These are phyloP conservation scores for Glonium stellatum DNA, from an alignment of 495 filamentous ascomycete species.

Conservation along the genomic window DNA sequence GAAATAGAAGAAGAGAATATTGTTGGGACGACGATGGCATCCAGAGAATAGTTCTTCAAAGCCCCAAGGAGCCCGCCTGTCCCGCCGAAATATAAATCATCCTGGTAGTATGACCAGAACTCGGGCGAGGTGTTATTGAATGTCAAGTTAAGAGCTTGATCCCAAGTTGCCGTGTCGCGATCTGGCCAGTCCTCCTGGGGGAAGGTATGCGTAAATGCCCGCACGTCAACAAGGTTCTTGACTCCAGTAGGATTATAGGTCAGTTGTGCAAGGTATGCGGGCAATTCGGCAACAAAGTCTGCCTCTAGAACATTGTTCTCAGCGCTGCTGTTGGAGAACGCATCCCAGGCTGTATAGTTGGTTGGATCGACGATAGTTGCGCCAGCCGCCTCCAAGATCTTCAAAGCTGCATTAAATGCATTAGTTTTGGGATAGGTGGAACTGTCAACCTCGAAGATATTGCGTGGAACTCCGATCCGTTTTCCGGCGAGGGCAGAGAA, in stretches of 20 bases:
- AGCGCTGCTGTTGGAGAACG: constrained; percentile 24
- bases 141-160: constrained; percentile 35
- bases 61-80: constrained; percentile 47
- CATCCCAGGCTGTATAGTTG: constrained; percentile 46
- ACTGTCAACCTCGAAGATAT: constrained; percentile 28
- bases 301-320: constrained; percentile 31
- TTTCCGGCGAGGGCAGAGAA: constrained; percentile 41
- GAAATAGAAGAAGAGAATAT: constrained; percentile 39
- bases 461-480: constrained; percentile 50
- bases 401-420: constrained; percentile 43
- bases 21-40: constrained; percentile 49
- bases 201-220: constrained; percentile 42
- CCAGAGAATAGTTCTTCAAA: constrained; percentile 41
- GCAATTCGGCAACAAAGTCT: constrained; percentile 35
- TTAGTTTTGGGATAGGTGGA: constrained; percentile 32
- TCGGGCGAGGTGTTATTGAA: constrained; percentile 33
- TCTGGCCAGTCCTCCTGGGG: constrained; percentile 44
- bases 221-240: constrained; percentile 37
- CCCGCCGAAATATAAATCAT: constrained; percentile 42
- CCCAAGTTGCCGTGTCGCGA: constrained; percentile 46
- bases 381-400: constrained; percentile 41
- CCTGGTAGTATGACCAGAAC: constrained; percentile 37
- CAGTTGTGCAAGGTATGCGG: constrained; percentile 36
- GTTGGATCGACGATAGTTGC: constrained; percentile 47
- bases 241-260: constrained; percentile 37